Conservation (phyloP, 495 filamentous ascomycete genomes). For the Xylaria venustula region DNA sequence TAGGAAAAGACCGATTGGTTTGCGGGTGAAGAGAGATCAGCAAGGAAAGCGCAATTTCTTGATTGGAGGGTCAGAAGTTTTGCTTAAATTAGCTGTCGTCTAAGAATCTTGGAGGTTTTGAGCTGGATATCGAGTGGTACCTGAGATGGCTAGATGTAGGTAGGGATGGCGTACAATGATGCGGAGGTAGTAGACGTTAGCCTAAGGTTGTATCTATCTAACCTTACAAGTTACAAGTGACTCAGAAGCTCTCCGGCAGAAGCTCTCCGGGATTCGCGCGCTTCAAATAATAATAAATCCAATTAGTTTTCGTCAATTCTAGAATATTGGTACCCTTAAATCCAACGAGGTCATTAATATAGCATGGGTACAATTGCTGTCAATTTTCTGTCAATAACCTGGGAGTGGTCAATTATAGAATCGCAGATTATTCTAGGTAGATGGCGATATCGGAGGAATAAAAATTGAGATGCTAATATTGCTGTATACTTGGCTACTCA, state of each 20-base stretch:
- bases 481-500: neutral
- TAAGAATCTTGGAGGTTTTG: neutral
- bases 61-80: neutral
- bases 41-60: neutral
- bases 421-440: too few species aligned
- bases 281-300: neutral
- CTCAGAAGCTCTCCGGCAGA: too few species aligned
- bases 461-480: neutral
- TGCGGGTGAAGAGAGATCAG: neutral
- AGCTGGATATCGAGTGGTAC: neutral
- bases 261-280: neutral
- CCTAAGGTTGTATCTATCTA: too few species aligned
- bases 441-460: neutral
- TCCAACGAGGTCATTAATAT: too few species aligned
- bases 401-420: too few species aligned
- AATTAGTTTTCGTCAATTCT: neutral
- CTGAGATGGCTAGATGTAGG: too few species aligned
- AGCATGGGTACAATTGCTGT: too few species aligned
- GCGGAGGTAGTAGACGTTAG: too few species aligned
- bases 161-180: too few species aligned
- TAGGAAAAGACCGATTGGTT: neutral
- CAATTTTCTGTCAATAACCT: too few species aligned
- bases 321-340: too few species aligned
- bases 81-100: neutral
- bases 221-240: too few species aligned